Evolutionary conservation across 768 basidiomycete genomes (phyloP).

Genomic region (Auriscalpium microsporum): DNA sequence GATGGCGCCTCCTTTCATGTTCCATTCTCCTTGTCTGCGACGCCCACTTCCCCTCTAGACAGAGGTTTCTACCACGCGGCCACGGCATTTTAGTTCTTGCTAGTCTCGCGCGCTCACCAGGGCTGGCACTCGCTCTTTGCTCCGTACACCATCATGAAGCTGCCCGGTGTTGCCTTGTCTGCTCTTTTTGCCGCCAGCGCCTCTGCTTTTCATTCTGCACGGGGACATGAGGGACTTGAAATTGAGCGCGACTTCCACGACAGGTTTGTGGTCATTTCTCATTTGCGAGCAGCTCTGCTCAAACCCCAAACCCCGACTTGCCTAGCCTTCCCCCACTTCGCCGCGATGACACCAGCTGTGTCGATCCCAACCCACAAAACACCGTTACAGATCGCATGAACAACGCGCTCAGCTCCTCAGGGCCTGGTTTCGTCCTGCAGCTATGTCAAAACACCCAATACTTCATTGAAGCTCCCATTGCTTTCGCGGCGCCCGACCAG

Average conservation of each 20-base stretch:
- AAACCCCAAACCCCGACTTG: too few relatives aligned
- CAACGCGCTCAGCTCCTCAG: conserved; percentile 52
- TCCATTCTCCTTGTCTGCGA: too few relatives aligned
- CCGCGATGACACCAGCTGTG: conserved; percentile 15
- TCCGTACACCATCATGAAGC: background rate
- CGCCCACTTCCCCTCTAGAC: background rate
- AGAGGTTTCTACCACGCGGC: background rate
- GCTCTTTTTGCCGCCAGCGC: background rate
- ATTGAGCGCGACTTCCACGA: background rate
- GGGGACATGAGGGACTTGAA: background rate
- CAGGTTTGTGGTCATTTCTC: background rate
- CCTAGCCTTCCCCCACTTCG: background rate
- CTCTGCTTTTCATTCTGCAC: background rate
- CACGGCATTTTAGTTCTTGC: background rate
- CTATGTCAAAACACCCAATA: conserved; percentile 63
- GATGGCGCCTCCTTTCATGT: too few relatives aligned
- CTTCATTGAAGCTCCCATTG: conserved; percentile 53
- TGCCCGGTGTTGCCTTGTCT: background rate
- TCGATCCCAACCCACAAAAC: conserved; percentile 47
- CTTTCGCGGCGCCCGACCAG: conserved; percentile 58
- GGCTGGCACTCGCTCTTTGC: background rate
- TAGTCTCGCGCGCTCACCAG: background rate
- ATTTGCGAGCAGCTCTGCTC: too few relatives aligned
- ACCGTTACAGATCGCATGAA: conserved; percentile 61
- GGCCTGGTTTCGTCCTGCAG: conserved; percentile 53